These are phyloP conservation scores for Vigna angularis DNA, from an alignment of 306 rosid species.

Conservation along the genomic window DNA sequence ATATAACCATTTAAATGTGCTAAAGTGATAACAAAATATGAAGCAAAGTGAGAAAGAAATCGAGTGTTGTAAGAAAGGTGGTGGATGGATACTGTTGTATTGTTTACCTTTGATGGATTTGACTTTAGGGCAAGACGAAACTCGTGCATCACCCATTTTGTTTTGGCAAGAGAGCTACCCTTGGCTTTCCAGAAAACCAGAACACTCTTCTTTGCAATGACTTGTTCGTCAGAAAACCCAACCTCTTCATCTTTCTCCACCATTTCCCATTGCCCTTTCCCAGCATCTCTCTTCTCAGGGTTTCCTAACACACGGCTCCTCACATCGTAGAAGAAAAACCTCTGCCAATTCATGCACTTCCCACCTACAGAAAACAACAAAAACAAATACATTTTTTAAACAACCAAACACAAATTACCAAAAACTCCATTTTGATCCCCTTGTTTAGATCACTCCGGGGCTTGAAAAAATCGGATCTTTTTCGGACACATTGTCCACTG, in stretches of 20 bases:
- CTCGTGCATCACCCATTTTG: slow-evolving; percentile 14
- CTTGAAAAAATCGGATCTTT: neutral
- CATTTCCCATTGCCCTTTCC: neutral
- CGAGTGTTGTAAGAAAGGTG: neutral
- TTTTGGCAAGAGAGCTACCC: neutral
- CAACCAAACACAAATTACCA: neutral
- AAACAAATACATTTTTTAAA: neutral
- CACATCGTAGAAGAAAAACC: neutral
- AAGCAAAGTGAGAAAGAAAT: neutral
- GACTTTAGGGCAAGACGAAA: neutral
- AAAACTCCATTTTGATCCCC: neutral
- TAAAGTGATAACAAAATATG: too few relatives aligned
- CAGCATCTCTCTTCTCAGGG: neutral
- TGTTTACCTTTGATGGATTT: neutral
- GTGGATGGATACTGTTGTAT: neutral
- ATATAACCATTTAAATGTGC: too few relatives aligned
- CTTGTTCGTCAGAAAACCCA: neutral
- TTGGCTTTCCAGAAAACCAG: neutral
- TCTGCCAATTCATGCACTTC: neutral
- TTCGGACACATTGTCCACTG: neutral
- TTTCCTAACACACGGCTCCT: neutral
- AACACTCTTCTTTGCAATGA: neutral
- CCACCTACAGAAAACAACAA: neutral
- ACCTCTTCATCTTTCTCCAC: neutral
- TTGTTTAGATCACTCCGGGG: neutral